These are phyloP conservation scores for Berkeleyomyces basicola DNA, from an alignment of 2,329 filamentous ascomycete genomes.

Conservation along the genomic window DNA sequence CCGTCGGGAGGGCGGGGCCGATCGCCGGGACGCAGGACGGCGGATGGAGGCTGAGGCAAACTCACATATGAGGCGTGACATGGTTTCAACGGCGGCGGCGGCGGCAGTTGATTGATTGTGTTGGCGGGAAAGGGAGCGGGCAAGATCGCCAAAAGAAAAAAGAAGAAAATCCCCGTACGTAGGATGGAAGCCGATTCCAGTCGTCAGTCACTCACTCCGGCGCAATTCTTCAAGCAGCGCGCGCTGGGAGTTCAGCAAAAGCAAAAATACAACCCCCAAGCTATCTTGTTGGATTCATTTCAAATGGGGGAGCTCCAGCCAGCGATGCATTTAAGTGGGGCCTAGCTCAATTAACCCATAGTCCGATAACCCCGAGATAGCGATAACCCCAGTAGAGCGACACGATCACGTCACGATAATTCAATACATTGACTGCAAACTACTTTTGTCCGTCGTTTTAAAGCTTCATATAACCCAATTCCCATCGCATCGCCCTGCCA, in stretches of 20 bases:
- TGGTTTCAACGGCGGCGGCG: background rate
- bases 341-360: background rate
- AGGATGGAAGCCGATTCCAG: background rate
- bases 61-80: slow-evolving; percentile 14
- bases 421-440: no score
- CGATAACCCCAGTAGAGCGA: background rate
- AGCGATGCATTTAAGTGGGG: slow-evolving; percentile 2
- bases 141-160: background rate
- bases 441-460: no score
- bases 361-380: background rate
- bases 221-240: background rate
- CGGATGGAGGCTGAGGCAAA: background rate
- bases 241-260: background rate
- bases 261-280: no score
- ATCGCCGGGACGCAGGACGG: no score
- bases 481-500: no score
- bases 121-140: background rate
- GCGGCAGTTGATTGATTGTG: background rate
- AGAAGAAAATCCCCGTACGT: background rate
- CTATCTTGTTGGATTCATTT: background rate
- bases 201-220: background rate
- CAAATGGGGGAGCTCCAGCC: background rate
- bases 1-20: no score
- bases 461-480: no score
- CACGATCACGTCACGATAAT: no score